These are phyloP conservation scores for Escallonia rubra DNA, from an alignment of 129 eudicot genomes.

Conservation along the genomic window DNA sequence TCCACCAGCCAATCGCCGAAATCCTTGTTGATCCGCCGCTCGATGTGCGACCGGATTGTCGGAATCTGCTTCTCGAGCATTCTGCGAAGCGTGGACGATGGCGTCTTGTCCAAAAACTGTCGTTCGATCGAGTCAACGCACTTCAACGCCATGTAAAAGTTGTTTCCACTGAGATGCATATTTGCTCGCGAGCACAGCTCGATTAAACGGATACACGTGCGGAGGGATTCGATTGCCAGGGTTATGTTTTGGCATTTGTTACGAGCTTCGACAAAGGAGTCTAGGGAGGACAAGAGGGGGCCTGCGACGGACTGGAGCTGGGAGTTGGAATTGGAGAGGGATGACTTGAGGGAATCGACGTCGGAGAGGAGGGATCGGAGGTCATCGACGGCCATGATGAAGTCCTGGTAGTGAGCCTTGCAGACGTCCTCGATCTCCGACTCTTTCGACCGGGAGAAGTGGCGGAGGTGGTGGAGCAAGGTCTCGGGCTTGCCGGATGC, in stretches of 20 bases:
- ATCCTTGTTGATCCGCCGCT: conserved; percentile 63
- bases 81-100: conserved; percentile 57
- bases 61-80: conserved; percentile 92
- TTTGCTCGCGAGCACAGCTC: conserved; percentile 78
- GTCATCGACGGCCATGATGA: conserved; percentile 90
- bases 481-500: conserved; percentile 88
- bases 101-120: conserved; percentile 35
- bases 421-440: conserved; percentile 95
- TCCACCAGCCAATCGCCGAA: conserved; percentile 96
- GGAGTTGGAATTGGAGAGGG: conserved; percentile 53
- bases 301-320: conserved; percentile 72
- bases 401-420: conserved; percentile 90
- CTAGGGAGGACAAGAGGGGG: conserved; percentile 72
- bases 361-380: conserved; percentile 83
- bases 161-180: conserved; percentile 38
- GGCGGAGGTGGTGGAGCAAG: conserved; percentile 69
- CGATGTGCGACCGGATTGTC: conserved; percentile 65
- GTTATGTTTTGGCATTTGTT: conserved; percentile 56
- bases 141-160: conserved; percentile 83
- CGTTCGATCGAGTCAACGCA: conserved; percentile 71
- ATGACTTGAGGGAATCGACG: conserved; percentile 76
- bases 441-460: conserved; percentile 75
- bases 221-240: conserved; percentile 51
- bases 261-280: conserved; percentile 58
- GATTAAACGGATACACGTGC: conserved; percentile 46